Evolutionary conservation across 495 filamentous ascomycete genomes (phyloP).

Genomic region (Venustampulla echinocandica): DNA sequence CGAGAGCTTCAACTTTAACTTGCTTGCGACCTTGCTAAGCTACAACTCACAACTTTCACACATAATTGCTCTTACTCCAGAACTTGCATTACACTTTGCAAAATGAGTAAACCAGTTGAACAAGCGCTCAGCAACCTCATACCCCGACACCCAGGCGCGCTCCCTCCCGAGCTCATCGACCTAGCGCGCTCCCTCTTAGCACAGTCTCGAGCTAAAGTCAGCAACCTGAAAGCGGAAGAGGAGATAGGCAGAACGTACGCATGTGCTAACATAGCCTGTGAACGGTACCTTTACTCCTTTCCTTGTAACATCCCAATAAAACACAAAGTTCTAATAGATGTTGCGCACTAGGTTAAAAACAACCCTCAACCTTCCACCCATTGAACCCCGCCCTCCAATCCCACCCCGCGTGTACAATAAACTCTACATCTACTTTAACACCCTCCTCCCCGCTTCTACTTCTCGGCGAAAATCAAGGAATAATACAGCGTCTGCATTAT

Average conservation of each 20-base stretch:
- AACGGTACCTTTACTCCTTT: slow-evolving; percentile 42
- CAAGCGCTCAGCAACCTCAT: slow-evolving; percentile 68
- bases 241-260: slow-evolving; percentile 81
- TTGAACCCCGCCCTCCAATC: slow-evolving; percentile 73
- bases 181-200: slow-evolving; percentile 74
- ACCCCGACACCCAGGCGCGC: slow-evolving; percentile 61
- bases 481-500: neutral
- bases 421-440: slow-evolving; percentile 72
- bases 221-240: slow-evolving; percentile 74
- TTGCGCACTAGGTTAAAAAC: slow-evolving; percentile 64
- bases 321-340: slow-evolving; percentile 1
- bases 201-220: slow-evolving; percentile 74
- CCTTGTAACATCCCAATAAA: neutral
- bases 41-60: no score
- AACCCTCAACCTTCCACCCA: slow-evolving; percentile 72
- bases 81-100: slow-evolving; percentile 9
- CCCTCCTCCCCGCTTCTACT: slow-evolving; percentile 40
- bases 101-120: slow-evolving; percentile 67
- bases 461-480: neutral
- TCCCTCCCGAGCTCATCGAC: slow-evolving; percentile 67
- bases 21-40: no score
- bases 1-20: no score
- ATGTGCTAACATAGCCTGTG: slow-evolving; percentile 88
- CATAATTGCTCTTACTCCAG: no score
- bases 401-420: slow-evolving; percentile 76